phyloP scores from a whole-genome alignment of 1,139 yeast genomes.

The Geotrichum armillariae region DNA sequence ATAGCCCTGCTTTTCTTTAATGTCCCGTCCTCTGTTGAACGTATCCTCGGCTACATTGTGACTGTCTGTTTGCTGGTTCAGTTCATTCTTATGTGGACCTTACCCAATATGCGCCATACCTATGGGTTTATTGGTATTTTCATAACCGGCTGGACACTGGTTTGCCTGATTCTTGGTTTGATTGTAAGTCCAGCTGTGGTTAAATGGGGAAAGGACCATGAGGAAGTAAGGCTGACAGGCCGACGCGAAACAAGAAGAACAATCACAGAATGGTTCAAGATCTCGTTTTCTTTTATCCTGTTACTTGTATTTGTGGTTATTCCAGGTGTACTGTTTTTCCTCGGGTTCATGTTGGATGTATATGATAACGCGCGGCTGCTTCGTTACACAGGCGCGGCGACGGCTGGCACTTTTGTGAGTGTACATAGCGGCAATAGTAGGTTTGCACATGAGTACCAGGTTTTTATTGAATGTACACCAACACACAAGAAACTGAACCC shows the following conservation, averaged over 20 bases:
- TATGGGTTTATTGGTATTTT: constrained; percentile 52
- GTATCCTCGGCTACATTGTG: constrained; percentile 51
- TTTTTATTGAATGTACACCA: constrained; percentile 60
- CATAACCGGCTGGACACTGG: constrained; percentile 57
- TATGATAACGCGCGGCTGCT: constrained; percentile 56
- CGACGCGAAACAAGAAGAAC: constrained; percentile 60
- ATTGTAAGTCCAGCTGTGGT: constrained; percentile 56
- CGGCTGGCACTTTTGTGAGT: constrained; percentile 11
- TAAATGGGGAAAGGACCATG: constrained; percentile 51
- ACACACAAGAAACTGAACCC: constrained; percentile 22
- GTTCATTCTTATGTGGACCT: constrained; percentile 48
- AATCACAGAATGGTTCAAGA: constrained; percentile 53
- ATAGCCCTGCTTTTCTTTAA: constrained; percentile 56
- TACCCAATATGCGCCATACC: constrained; percentile 50
- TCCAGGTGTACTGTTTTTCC: constrained; percentile 46
- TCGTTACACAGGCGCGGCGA: constrained; percentile 32
- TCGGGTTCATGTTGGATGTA: constrained; percentile 55
- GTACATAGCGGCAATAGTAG: constrained; percentile 5
- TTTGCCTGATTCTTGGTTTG: constrained; percentile 47
- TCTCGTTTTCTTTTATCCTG: constrained; percentile 44
- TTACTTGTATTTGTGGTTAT: constrained; percentile 29
- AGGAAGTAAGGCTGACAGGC: constrained; percentile 59
- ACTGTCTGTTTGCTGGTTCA: constrained; percentile 47
- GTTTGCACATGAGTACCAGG: constrained; percentile 7
- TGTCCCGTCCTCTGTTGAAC: constrained; percentile 58